Evolutionary conservation across 2,329 filamentous ascomycete species (phyloP), one percentile per base, ranked within the genome.

Genomic region (Hypoxylon sp.): DNA sequence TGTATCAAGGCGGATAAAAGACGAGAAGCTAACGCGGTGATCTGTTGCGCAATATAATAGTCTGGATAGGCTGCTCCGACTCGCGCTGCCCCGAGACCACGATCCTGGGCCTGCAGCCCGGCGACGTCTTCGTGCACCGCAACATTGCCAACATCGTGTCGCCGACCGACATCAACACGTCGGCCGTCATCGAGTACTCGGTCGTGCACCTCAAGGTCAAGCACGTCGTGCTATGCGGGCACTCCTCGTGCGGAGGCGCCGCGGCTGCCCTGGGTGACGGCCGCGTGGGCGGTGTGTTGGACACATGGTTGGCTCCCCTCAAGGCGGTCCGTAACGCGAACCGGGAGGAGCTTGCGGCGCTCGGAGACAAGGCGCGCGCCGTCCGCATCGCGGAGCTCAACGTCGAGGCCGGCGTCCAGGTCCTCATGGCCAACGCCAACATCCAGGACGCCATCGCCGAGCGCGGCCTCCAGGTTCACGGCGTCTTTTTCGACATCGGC

Each of bases 1-100:
- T 46, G 15, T 20, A 11, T 20, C 37, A 52, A 46, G 22, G 51
- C 32, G 24, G 34, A 22, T 11, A 46, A 50, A 50, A 51, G 37
- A 58, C 28, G 20, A 39, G 28, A 46, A 30, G 60, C 62, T 64
- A 67, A 64, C 37, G 55, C 39, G 54, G 44, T 46, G 43, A 43
- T 34, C 44, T 43, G 48, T 62, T 22, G 26, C 24, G 46, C 50
- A 48, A 54, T 15, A 37, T n/a, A 30, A 47, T 59, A 86, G 84
- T 96, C 61, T 96, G 92, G 92, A 86, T 96, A 69, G 93, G 93
- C 62, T 97, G 93, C 80, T 91, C 91, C 72, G 93, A 96, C 81
- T 92, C 89, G 39, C 91, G 93, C 68, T 89, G 92, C 70, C 92
- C 93, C 1, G 93, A 95, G 78, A 94, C 91, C 4, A 93, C 89